Conservation (phyloP, 1,139 yeast species). For the Pichia sp. region DNA sequence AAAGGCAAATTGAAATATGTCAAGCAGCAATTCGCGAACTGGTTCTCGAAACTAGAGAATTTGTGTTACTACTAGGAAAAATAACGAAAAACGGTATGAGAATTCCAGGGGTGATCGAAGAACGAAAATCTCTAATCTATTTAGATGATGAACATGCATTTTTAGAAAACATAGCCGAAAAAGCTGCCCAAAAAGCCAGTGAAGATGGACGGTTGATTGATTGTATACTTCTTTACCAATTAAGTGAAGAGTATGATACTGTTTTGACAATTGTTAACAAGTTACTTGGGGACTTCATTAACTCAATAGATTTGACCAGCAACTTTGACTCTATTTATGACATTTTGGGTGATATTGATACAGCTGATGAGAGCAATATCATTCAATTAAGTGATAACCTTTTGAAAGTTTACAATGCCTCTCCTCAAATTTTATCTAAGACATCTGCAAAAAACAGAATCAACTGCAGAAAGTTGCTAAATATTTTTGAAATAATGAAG, state of each 20-base stretch:
- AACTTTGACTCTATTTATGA: slow-evolving; percentile 49
- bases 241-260: slow-evolving; percentile 82
- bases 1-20: slow-evolving; percentile 52
- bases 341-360: slow-evolving; percentile 32
- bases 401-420: slow-evolving; percentile 49
- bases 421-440: slow-evolving; percentile 44
- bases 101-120: slow-evolving; percentile 81
- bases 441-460: slow-evolving; percentile 49
- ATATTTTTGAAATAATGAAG: slow-evolving; percentile 65
- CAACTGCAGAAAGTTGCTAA: slow-evolving; percentile 61
- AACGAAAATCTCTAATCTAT: slow-evolving; percentile 63
- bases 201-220: slow-evolving; percentile 90
- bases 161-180: slow-evolving; percentile 69
- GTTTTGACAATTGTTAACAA: slow-evolving; percentile 77
- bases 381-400: slow-evolving; percentile 58
- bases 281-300: slow-evolving; percentile 72
- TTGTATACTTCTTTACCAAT: slow-evolving; percentile 79
- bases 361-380: slow-evolving; percentile 38
- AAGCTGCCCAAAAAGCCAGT: slow-evolving; percentile 82
- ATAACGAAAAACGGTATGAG: slow-evolving; percentile 72
- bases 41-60: slow-evolving; percentile 82
- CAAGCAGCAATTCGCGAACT: slow-evolving; percentile 82
- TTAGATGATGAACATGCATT: slow-evolving; percentile 52
- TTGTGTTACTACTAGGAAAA: slow-evolving; percentile 74
- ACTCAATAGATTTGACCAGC: slow-evolving; percentile 56